Evolutionary conservation across 2,329 filamentous ascomycete species (phyloP), one percentile per base, ranked within the genome.

Genomic region (Bipolaris oryzae): DNA sequence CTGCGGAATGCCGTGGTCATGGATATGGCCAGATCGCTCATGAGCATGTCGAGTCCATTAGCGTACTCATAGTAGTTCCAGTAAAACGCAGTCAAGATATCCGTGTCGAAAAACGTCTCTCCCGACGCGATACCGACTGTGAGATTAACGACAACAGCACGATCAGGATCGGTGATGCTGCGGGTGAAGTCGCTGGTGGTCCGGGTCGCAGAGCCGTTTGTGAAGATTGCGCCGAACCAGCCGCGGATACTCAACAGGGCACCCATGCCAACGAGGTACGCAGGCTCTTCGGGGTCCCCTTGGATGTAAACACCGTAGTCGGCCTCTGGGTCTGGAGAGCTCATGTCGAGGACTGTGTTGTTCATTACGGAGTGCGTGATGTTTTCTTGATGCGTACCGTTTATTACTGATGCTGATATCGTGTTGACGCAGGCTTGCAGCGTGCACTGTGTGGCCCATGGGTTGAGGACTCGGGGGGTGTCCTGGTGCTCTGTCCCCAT

Each of bases 21-120:
- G 5, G 60, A 60, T 15, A 62, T 50, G 3, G 57, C 57, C 42
- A 62, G 20, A 23, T 62, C 57, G 28, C 47, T 62, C 60, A 60
- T 62, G 9, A 62, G 39, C 60, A 62, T 62, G 15, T 62, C 50
- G 18, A 60, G 35, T 21, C 60, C 57, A n/a, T 51, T 35, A 2
- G 57, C 42, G 31, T 62, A 60, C 43, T 60, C 57, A 39, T 60
- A 62, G 38, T 60, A 60, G 34, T 62, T 60, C 60, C 57, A 62
- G 50, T 62, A 62, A 37, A 62, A 62, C 9, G 60, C 60, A 0
- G 57, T 62, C n/a, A 60, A 38, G 16, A 62, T 57, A 23, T 62
- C 60, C 3, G 50, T 60, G 34, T 60, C 60, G 39, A 62, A 62
- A 31, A 62, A 60, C 3, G 60, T 62, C 49, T 60, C 60, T 16